Evolutionary conservation across 805 yeast genomes (phyloP).

Genomic region (Cyberlindnera bimundalis): DNA sequence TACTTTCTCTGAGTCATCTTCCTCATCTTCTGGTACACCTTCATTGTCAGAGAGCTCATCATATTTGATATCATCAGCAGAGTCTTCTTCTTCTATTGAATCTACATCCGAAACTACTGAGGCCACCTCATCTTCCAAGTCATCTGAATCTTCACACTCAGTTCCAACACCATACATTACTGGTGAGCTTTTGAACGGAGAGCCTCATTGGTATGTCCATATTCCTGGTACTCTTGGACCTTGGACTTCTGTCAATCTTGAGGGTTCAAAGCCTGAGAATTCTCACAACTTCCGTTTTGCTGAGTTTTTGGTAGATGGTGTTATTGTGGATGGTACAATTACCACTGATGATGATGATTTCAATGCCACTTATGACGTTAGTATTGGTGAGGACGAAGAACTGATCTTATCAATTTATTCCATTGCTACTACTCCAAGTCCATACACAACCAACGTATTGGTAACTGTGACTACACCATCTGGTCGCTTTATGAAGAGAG

Average conservation of each 20-base stretch:
- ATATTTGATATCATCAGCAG: neutral
- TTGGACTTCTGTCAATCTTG: constrained; percentile 60
- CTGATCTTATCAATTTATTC: constrained; percentile 39
- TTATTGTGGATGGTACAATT: neutral
- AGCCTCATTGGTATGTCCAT: constrained; percentile 45
- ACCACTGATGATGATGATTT: neutral
- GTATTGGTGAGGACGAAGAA: constrained; percentile 36
- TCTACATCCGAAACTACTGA: too few species aligned
- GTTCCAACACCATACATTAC: constrained; percentile 1
- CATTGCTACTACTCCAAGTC: constrained; percentile 66
- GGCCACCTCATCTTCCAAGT: constrained; percentile 1
- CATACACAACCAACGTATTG: constrained; percentile 33
- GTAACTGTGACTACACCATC: constrained; percentile 23
- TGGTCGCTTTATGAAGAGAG: constrained; percentile 7
- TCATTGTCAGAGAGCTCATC: too few species aligned
- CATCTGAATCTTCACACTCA: constrained; percentile 15
- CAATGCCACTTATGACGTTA: constrained; percentile 18
- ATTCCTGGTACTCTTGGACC: constrained; percentile 44
- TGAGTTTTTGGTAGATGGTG: constrained; percentile 42
- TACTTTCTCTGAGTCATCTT: too few species aligned
- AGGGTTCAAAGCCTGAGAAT: constrained; percentile 16
- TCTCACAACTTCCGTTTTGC: constrained; percentile 29
- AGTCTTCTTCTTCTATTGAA: neutral
- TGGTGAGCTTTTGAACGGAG: constrained; percentile 29
- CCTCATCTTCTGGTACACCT: too few species aligned